Evolutionary conservation across 345 rosid genomes (phyloP), one percentile per base, ranked within the genome.

Genomic region (Camelina neglecta): DNA sequence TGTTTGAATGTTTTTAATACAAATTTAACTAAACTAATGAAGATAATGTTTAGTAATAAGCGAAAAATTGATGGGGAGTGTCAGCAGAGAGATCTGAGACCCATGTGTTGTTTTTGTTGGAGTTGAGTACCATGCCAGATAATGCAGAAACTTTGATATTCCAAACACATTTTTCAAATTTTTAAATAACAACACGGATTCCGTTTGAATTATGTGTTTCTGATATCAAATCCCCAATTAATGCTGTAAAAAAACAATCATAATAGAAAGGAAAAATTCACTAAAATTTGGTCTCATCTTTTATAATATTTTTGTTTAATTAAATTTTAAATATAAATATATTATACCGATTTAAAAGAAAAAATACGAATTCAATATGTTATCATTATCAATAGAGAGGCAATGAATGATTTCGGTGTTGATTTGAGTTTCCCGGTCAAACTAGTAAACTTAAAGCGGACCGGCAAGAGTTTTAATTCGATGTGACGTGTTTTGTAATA

Each of bases 81-180:
- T 58, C 74, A 70, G 65, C 57, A 70, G 33, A 70, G 65, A 70
- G 66, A 70, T 58, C 74, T 58, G 74, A 45, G 47, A 18, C 38
- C 29, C 74, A 70, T 70, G 66, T 58, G 66, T 59, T 70, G 66
- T 69, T 41, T 41, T 69, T 42, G 24, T 39, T 41, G 62, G 47
- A 54, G 51, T 54, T 68, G 72, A 41, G 50, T 55, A 54, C 54
- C 8, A 3, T 36, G 63, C 15, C 63, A 59, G 44, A 16, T 29
- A 59, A 35, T 59, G 44, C 41, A 31, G 8, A 29, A 15, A 16
- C 33, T 57, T 57, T 57, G 6, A 57, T 15, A 15, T 57, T n/a
- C 60, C 61, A n/a, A 58, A 31, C 21, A 33, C 0, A 6, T 15
- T 45, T 7, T 45, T 45, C 49, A 45, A 15, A 15, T 13, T 12